Percentiles rank a stretch among this genome's conserved stretches.
These are phyloP conservation scores for Teunomyces pallodes DNA, from an alignment of 805 yeast species.

Conservation along the genomic window DNA sequence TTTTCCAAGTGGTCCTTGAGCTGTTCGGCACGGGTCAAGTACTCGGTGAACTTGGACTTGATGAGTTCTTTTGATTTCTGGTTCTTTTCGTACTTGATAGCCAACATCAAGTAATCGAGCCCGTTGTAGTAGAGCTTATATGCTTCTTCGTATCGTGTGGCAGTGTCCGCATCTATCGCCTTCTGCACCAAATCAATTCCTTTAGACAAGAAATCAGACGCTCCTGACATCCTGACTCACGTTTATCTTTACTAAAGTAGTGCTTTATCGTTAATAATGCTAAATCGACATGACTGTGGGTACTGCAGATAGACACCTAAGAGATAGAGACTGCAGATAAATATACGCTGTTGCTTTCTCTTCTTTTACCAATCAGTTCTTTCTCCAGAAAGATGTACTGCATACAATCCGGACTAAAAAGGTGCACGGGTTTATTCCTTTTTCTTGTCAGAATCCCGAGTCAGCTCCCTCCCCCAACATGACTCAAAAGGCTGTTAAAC, in stretches of 20 bases:
- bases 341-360: too few relatives aligned
- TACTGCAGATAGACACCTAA: too few relatives aligned
- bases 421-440: too few relatives aligned
- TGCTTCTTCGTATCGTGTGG: slow-evolving; percentile 89
- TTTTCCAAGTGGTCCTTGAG: slow-evolving; percentile 84
- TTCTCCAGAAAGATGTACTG: too few relatives aligned
- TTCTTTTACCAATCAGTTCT: too few relatives aligned
- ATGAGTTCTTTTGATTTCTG: slow-evolving; percentile 85
- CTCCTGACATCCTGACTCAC: slow-evolving; percentile 20
- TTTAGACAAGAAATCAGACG: slow-evolving; percentile 76
- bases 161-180: slow-evolving; percentile 93
- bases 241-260: neutral
- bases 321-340: too few relatives aligned
- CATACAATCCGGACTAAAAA: too few relatives aligned
- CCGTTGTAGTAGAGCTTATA: slow-evolving; percentile 91
- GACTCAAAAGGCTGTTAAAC: too few relatives aligned
- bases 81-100: slow-evolving; percentile 89
- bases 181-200: slow-evolving; percentile 94
- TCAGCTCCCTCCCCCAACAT: too few relatives aligned
- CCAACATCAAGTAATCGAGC: slow-evolving; percentile 90
- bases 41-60: slow-evolving; percentile 85
- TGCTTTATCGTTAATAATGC: neutral
- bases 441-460: too few relatives aligned
- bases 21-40: slow-evolving; percentile 89
- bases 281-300: neutral